phyloP scores from a whole-genome alignment of 2,329 filamentous ascomycete species.

The Paraphaeosphaeria sporulosa region DNA sequence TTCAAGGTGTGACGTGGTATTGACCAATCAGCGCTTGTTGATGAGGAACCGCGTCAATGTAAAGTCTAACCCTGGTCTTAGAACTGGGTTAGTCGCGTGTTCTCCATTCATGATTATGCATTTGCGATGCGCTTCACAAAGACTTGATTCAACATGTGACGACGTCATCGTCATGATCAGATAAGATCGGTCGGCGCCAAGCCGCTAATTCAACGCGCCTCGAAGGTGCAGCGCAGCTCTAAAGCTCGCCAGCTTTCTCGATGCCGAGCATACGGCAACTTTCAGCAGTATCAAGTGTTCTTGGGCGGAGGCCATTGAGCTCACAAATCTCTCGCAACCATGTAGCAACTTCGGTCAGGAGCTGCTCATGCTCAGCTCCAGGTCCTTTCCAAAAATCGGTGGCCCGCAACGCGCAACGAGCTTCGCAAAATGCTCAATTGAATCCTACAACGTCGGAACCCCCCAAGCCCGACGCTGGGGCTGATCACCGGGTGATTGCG shows the following conservation, averaged over 20 bases:
- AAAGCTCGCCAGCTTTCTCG: conserved; percentile 28
- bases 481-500: conserved; percentile 61
- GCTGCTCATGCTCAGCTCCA: conserved; percentile 47
- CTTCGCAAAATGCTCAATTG: conserved; percentile 30
- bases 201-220: conserved; percentile 34
- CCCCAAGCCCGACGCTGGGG: conserved; percentile 42
- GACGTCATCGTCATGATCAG: conserved; percentile 26
- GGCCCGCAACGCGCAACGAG: conserved; percentile 25
- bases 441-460: conserved; percentile 43
- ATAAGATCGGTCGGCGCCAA: conserved; percentile 24
- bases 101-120: background rate
- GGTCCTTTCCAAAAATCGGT: conserved; percentile 34
- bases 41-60: background rate
- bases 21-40: conserved; percentile 31
- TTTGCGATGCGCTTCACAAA: background rate
- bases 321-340: conserved; percentile 10
- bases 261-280: conserved; percentile 15
- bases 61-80: conserved; percentile 3
- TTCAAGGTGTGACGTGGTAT: conserved; percentile 35
- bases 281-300: conserved; percentile 18
- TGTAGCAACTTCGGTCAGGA: conserved; percentile 25
- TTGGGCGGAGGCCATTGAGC: conserved; percentile 16
- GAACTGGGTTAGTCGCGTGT: background rate
- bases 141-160: background rate
- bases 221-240: conserved; percentile 19